These are phyloP conservation scores for Podila minutissima DNA, from an alignment of 192 early-diverging fungal genomes.

Conservation along the genomic window DNA sequence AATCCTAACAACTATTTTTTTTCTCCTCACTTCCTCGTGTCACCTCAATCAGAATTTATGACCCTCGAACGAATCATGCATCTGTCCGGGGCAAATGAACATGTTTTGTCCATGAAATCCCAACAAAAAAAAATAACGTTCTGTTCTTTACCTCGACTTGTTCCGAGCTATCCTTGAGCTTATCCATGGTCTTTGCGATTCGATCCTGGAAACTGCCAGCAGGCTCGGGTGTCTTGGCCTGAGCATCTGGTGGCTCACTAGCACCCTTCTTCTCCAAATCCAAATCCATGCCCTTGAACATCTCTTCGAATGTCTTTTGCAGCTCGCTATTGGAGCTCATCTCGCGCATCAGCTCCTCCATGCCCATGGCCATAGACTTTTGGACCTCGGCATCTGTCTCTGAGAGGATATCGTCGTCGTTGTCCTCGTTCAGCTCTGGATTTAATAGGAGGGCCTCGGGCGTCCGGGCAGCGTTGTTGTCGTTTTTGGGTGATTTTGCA, in stretches of 20 bases:
- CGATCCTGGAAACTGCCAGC: conserved; percentile 82
- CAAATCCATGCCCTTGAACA: conserved; percentile 57
- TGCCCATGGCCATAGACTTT: conserved; percentile 77
- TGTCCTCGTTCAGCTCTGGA: background rate
- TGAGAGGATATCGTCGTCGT: conserved; percentile 5
- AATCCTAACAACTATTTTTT: no score
- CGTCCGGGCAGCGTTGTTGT: no score
- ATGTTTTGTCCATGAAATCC: background rate
- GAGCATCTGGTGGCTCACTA: conserved; percentile 8
- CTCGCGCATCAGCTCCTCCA: conserved; percentile 82
- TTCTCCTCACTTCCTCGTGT: no score
- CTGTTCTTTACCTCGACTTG: conserved; percentile 77
- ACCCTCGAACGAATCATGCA: no score
- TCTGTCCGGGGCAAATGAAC: no score
- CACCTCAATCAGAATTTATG: no score
- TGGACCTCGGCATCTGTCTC: conserved; percentile 71
- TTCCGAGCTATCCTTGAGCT: conserved; percentile 86
- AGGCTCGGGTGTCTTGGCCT: conserved; percentile 4
- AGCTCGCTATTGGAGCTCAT: conserved; percentile 64
- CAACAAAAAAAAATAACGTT: background rate
- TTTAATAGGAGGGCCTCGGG: background rate
- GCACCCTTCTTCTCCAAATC: background rate
- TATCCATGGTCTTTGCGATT: conserved; percentile 90
- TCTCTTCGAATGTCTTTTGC: conserved; percentile 62
- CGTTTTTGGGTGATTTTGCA: no score